phyloP scores from a whole-genome alignment of 164 flowering plant genomes.

The Kalanchoe fedtschenkoi region DNA sequence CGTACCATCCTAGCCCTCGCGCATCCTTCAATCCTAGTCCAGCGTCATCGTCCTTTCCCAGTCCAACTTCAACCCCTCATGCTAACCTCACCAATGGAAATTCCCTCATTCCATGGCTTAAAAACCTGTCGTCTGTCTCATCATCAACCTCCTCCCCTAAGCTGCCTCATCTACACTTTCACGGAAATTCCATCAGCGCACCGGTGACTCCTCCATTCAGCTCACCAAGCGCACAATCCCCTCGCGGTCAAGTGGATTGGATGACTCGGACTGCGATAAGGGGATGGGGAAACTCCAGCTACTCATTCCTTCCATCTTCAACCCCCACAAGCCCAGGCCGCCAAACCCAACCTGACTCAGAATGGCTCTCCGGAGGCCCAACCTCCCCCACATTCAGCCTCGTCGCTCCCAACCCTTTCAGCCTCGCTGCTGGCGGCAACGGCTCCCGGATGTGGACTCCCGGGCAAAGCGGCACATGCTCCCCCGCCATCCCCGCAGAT shows the following conservation, averaged over 20 bases:
- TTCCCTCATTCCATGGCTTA: conserved; percentile 94
- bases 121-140: conserved; percentile 65
- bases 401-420: conserved; percentile 57
- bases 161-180: conserved; percentile 53
- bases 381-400: conserved; percentile 79
- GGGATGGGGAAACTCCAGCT: conserved; percentile 35
- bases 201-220: conserved; percentile 96
- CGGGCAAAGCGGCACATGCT: conserved; percentile 95
- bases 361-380: conserved; percentile 62
- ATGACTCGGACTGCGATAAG: conserved; percentile 35
- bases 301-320: conserved; percentile 57
- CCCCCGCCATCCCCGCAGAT: conserved; percentile 72
- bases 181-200: conserved; percentile 88
- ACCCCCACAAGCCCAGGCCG: conserved; percentile 90
- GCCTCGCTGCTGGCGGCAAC: conserved; percentile 37
- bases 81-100: conserved; percentile 34
- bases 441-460: conserved; percentile 96
- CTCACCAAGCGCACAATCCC: conserved; percentile 81
- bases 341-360: conserved; percentile 57
- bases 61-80: conserved; percentile 42
- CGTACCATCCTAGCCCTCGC: conserved; percentile 65
- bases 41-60: conserved; percentile 66
- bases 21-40: conserved; percentile 46
- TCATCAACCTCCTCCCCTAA: conserved; percentile 51
- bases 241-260: conserved; percentile 55